phyloP scores from a whole-genome alignment of 179 eudicot species.

The Silene coronaria region DNA sequence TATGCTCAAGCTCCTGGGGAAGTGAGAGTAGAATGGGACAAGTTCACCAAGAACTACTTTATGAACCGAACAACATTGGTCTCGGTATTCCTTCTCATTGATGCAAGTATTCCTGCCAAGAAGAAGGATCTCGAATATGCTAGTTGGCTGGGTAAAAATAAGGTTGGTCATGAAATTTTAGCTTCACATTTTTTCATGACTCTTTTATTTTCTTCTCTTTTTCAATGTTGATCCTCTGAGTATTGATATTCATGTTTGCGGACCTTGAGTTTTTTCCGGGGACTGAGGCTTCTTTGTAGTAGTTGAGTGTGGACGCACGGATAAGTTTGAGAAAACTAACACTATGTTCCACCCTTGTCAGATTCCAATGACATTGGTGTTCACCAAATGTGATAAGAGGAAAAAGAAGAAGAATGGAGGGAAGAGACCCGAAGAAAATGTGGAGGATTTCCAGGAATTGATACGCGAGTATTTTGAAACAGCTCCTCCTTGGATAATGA shows the following conservation, averaged over 20 bases:
- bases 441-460: conserved; percentile 61
- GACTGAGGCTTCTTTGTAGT: too few relatives aligned
- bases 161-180: conserved; percentile 37
- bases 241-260: too few relatives aligned
- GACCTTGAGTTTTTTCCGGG: too few relatives aligned
- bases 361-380: conserved; percentile 93
- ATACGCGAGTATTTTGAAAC: conserved; percentile 66
- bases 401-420: conserved; percentile 95
- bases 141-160: conserved; percentile 91
- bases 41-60: conserved; percentile 92
- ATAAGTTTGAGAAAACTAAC: background rate
- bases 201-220: background rate
- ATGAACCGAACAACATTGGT: conserved; percentile 67
- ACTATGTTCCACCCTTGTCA: conserved; percentile 19
- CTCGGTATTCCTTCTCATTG: conserved; percentile 82
- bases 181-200: background rate
- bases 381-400: conserved; percentile 96
- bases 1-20: conserved; percentile 84
- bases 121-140: conserved; percentile 88
- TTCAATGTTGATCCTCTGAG: too few relatives aligned
- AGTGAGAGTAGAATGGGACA: conserved; percentile 66
- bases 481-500: conserved; percentile 97
- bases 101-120: conserved; percentile 88
- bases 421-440: conserved; percentile 88
- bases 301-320: background rate